Conservation (phyloP, 768 basidiomycete species). For the Rhizopogon vesiculosus region DNA sequence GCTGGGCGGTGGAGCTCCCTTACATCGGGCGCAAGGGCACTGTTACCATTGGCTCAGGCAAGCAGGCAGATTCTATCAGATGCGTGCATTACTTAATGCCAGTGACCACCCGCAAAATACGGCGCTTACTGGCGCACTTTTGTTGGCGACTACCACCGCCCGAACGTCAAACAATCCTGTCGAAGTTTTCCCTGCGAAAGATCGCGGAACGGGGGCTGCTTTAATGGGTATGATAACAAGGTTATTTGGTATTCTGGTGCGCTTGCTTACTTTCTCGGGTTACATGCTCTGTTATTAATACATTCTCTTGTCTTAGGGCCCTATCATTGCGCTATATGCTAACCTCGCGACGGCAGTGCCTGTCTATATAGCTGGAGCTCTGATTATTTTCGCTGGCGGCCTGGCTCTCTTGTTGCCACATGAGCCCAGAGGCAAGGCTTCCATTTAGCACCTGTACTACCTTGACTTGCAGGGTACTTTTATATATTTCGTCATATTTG, state of each 20-base stretch:
- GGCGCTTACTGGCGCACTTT: conserved; percentile 71
- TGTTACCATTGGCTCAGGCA: conserved; percentile 57
- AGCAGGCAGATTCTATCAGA: conserved; percentile 24
- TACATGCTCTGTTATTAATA: neutral
- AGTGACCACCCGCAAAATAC: conserved; percentile 35
- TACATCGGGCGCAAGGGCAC: conserved; percentile 64
- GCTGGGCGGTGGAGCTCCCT: conserved; percentile 64
- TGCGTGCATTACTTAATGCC: conserved; percentile 34
- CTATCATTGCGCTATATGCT: conserved; percentile 67
- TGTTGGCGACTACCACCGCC: conserved; percentile 71
- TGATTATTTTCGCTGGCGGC: conserved; percentile 56
- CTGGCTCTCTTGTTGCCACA: conserved; percentile 64
- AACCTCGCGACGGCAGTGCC: conserved; percentile 61
- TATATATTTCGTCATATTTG: too few species aligned
- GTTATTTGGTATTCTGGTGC: conserved; percentile 65
- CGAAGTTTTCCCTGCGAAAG: conserved; percentile 67
- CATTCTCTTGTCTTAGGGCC: conserved; percentile 41
- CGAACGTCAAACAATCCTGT: conserved; percentile 60
- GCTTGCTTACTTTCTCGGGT: conserved; percentile 13
- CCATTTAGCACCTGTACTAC: conserved; percentile 36
- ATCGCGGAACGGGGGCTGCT: conserved; percentile 70
- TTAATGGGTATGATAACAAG: conserved; percentile 54
- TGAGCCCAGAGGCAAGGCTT: conserved; percentile 68
- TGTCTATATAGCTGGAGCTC: conserved; percentile 64
- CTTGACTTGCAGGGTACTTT: too few species aligned